A percentile compares a stretch with the other conserved stretches of the same genome.
Evolutionary conservation across 306 rosid species (phyloP).

Genomic region (Trichosanthes cucumerina): DNA sequence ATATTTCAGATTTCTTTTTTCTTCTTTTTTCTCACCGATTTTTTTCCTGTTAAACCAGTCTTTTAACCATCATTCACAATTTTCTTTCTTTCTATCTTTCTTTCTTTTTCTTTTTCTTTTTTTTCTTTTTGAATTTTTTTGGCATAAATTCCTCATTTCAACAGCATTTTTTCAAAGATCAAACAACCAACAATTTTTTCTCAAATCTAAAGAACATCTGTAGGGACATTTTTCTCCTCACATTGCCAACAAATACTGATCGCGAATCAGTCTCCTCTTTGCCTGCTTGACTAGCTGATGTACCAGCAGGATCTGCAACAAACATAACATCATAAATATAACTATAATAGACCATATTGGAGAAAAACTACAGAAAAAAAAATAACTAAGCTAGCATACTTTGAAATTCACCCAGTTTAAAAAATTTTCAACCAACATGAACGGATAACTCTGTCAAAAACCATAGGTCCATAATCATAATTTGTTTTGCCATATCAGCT

Average conservation of each 20-base stretch:
- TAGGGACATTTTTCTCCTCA: conserved; percentile 26
- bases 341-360: neutral
- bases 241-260: conserved; percentile 94
- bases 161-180: neutral
- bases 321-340: neutral
- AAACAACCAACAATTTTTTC: neutral
- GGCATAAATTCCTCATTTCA: neutral
- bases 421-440: neutral
- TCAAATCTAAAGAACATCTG: neutral
- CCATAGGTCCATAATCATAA: neutral
- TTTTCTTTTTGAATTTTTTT: neutral
- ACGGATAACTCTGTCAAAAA: neutral
- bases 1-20: neutral
- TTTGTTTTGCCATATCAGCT: neutral
- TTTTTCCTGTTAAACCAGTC: neutral
- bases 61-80: neutral
- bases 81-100: conserved; percentile 7
- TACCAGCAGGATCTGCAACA: conserved; percentile 56
- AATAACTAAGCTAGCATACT: neutral
- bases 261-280: conserved; percentile 80
- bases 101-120: neutral
- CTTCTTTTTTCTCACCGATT: conserved; percentile 2
- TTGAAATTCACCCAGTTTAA: neutral
- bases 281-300: conserved; percentile 61
- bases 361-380: neutral